These are phyloP conservation scores for Bruguiera hainesii DNA, from an alignment of 441 rosid species.

Conservation along the genomic window DNA sequence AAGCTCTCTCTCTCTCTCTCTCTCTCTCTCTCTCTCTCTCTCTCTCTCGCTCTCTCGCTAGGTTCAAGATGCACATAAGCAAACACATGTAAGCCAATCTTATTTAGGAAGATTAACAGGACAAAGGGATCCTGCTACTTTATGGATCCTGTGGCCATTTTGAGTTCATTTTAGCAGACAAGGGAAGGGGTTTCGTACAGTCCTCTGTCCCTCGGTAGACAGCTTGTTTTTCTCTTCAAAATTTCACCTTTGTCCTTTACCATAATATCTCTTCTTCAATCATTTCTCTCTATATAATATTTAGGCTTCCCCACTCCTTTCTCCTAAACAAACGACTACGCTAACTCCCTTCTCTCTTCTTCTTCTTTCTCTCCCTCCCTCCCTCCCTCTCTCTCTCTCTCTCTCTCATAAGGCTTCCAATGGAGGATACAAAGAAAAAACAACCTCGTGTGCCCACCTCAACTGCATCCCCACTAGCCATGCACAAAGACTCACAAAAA, in stretches of 20 bases:
- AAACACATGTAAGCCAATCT: too few relatives aligned
- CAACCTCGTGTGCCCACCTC: conserved; percentile 9
- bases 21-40: too few relatives aligned
- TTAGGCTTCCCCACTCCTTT: conserved; percentile 19
- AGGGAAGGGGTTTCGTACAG: conserved; percentile 8
- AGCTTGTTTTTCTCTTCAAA: conserved; percentile 29
- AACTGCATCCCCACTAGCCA: conserved; percentile 18
- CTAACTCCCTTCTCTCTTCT: conserved; percentile 30
- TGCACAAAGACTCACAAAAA: conserved; percentile 27
- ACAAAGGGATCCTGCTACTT: too few relatives aligned
- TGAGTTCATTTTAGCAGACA: conserved; percentile 18
- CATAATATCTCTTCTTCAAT: not conserved
- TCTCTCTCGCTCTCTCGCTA: too few relatives aligned
- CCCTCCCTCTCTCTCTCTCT: conserved; percentile 3
- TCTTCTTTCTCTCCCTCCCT: conserved; percentile 14
- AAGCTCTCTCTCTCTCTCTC: too few relatives aligned
- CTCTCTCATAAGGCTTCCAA: conserved; percentile 5
- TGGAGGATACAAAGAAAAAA: conserved; percentile 31
- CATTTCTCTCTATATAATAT: conserved; percentile 15
- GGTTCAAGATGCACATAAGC: too few relatives aligned
- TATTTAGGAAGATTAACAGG: too few relatives aligned
- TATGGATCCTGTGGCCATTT: too few relatives aligned
- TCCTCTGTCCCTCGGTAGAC: conserved; percentile 22
- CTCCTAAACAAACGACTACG: conserved; percentile 34
- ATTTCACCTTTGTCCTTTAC: conserved; percentile 14